These are phyloP conservation scores for Drechslerella dactyloides DNA, from an alignment of 2,329 filamentous ascomycete genomes.

Conservation along the genomic window DNA sequence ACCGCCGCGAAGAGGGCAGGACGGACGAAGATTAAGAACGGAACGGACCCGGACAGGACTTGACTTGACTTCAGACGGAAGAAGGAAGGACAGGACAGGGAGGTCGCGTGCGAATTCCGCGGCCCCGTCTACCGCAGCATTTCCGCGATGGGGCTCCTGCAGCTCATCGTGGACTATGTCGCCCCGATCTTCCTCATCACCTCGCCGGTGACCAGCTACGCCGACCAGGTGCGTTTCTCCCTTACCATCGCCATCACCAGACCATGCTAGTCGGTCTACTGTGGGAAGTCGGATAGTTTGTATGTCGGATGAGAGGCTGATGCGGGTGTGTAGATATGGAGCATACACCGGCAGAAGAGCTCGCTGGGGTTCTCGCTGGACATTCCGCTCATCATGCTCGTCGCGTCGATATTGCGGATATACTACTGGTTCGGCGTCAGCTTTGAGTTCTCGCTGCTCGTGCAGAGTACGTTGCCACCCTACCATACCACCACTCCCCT, in stretches of 20 bases:
- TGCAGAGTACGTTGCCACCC: slow-evolving; percentile 62
- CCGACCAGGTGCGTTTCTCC: slow-evolving; percentile 52
- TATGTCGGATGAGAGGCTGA: slow-evolving; percentile 4
- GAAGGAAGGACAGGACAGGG: not conserved
- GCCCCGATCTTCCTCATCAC: slow-evolving; percentile 55
- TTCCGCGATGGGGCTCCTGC: slow-evolving; percentile 51
- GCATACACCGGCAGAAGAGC: slow-evolving; percentile 68
- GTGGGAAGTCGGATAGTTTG: too few species aligned
- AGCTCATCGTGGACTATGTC: slow-evolving; percentile 52
- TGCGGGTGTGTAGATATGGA: slow-evolving; percentile 52
- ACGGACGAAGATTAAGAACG: too few species aligned
- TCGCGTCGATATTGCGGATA: slow-evolving; percentile 71
- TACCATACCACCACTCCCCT: not conserved
- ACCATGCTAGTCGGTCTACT: too few species aligned
- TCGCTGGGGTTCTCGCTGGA: slow-evolving; percentile 74
- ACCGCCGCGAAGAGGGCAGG: too few species aligned
- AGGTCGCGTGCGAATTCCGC: not conserved
- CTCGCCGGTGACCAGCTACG: slow-evolving; percentile 55
- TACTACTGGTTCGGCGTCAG: slow-evolving; percentile 73
- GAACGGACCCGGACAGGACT: too few species aligned
- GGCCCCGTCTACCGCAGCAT: not conserved
- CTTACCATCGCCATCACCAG: not conserved
- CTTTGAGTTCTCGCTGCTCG: slow-evolving; percentile 69
- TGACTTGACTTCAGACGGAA: too few species aligned
- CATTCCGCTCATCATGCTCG: slow-evolving; percentile 71